Base-by-base conservation (phyloP, 805 yeast species). In the Myxozyma sirexii region DNA sequence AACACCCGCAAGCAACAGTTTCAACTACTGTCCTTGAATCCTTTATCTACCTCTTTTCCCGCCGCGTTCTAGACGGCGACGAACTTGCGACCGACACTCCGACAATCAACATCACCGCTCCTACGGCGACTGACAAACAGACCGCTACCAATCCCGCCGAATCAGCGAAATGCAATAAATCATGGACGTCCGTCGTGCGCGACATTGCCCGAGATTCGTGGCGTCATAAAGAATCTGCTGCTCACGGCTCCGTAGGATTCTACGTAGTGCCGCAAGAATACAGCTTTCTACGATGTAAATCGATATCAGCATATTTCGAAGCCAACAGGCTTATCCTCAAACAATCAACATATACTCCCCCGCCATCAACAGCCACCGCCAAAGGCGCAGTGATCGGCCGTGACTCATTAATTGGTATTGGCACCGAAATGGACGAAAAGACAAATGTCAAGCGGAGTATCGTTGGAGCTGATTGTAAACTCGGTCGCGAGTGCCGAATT, bases 191-290 rank as follows among this genome's bases (percentile, higher is more conserved):
- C n/a, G 79, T 92, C 24, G 81, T 91, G 43, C 83, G 98, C 69
- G 97, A 91, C 69, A 75, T 93, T 59, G 96, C 96, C 2, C 83
- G 98, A 73, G 83, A 96, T 64, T 86, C 97, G 1, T 94, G 99
- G 99, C 82, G 82, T 68, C 97, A 91, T 71, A 19, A 46, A 13
- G 42, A 24, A 6, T 45, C 60, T 2, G 19, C 21, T 8, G 50
- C 33, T 12, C 48, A 44, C 8, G 56, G 81, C 85, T 0, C 57
- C 4, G 81, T 94, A 17, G 87, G 87, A 3, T 77, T 93, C 67
- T 81, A 87, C 63, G 80, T 85, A 24, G 71, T 92, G 27, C 96
- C 97, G 2, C 77, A 80, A 29, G 82, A 84, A 12, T 77, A 81
- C 1, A 57, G 66, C 21, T 92, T 92, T 69, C 80, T 89, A 60